A percentile compares a stretch with the other conserved stretches of the same genome.
phyloP scores from a whole-genome alignment of 306 rosid genomes.

The Comarum palustre region DNA sequence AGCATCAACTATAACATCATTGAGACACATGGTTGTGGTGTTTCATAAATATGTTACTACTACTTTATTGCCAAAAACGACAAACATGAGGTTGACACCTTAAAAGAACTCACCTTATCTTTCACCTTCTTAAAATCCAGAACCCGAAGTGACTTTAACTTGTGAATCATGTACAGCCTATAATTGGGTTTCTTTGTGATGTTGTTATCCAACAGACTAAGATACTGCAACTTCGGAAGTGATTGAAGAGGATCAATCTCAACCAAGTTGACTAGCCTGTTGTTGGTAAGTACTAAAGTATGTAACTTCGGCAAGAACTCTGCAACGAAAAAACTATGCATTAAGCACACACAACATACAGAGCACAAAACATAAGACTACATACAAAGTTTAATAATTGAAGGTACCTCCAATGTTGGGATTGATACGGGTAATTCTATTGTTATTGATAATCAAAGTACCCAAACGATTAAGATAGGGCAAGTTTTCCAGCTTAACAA shows the following conservation, averaged over 20 bases:
- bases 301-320: constrained; percentile 86
- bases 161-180: constrained; percentile 77
- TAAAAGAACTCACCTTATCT: constrained; percentile 47
- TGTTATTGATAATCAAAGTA: constrained; percentile 77
- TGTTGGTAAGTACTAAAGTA: constrained; percentile 82
- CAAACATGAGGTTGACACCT: background rate
- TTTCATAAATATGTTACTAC: background rate
- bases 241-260: constrained; percentile 86
- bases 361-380: background rate
- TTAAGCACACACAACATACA: background rate
- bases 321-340: constrained; percentile 29
- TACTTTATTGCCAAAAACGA: background rate
- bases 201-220: constrained; percentile 80
- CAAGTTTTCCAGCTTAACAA: constrained; percentile 83
- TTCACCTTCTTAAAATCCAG: constrained; percentile 86
- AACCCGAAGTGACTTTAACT: constrained; percentile 68
- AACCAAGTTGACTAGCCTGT: constrained; percentile 85
- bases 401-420: constrained; percentile 73
- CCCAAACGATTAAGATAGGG: constrained; percentile 88
- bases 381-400: background rate
- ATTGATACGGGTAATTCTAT: constrained; percentile 86
- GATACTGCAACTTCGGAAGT: constrained; percentile 73
- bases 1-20: background rate
- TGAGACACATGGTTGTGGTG: background rate
- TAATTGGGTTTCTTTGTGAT: constrained; percentile 82